Conservation (phyloP, 2,329 filamentous ascomycete species). For the Sporothrix schenckii region DNA sequence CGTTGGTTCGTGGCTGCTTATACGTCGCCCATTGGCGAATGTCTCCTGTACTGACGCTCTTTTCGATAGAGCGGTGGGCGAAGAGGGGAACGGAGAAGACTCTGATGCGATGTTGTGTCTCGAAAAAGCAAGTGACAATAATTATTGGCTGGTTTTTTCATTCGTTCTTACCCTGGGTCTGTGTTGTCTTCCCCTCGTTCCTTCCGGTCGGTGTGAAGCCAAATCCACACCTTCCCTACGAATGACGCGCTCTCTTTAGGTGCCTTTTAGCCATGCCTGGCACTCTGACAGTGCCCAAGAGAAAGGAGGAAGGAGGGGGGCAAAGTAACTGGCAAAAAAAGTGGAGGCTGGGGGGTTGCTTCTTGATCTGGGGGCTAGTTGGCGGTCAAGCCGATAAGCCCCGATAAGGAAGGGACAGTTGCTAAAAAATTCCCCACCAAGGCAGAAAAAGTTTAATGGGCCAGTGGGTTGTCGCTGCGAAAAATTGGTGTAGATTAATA, state of each 20-base stretch:
- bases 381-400: constrained; percentile 33
- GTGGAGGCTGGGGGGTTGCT: constrained; percentile 25
- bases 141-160: constrained; percentile 19
- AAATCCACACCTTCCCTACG: neutral
- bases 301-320: constrained; percentile 15
- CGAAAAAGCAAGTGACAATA: constrained; percentile 25
- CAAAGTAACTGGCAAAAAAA: constrained; percentile 17
- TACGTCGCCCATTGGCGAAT: neutral
- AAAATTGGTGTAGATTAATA: constrained; percentile 27
- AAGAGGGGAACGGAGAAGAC: constrained; percentile 2
- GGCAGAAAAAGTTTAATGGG: constrained; percentile 28
- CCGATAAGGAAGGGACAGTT: constrained; percentile 21
- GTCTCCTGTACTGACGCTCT: neutral
- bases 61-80: constrained; percentile 19
- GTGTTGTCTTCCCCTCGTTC: constrained; percentile 19
- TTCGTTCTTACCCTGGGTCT: constrained; percentile 17
- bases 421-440: neutral
- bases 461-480: constrained; percentile 7
- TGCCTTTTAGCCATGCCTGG: neutral
- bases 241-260: constrained; percentile 22
- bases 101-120: constrained; percentile 2
- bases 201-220: constrained; percentile 12
- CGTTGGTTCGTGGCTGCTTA: constrained; percentile 20
- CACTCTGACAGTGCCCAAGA: neutral
- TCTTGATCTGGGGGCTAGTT: neutral